Base-by-base conservation (phyloP, 140 eudicot genomes). In the Senecio squalidus region DNA sequence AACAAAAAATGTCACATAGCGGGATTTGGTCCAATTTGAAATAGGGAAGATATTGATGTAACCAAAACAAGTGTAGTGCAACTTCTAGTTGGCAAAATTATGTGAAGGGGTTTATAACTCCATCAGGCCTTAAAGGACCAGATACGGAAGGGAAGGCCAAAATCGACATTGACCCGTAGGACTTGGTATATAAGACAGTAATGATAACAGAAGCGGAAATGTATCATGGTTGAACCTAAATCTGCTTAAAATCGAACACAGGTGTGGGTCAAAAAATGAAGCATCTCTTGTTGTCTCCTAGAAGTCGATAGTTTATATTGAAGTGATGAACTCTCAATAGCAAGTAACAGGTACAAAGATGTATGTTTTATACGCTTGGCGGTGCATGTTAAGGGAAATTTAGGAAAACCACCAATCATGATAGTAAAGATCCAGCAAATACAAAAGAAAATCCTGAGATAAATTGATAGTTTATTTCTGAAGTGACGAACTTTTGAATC, bases 11-110 rank as follows among this genome's bases (percentile, higher is more conserved):
- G n/a, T n/a, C 5, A 45, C 9, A n/a, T 48, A 9, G 4, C 1
- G 33, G 23, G 27, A 53, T 46, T 69, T 49, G 66, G 47, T 63
- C 58, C 54, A 59, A 11, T 49, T 48, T 21, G 13, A 38, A 14
- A 20, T 41, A 29, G 46, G 64, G 17, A 57, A 47, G 14, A 45
- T 43, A 56, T 67, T 20, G 38, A 61, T 45, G 43, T 45, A 26
- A 43, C 29, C 26, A 26, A 23, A 60, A 44, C 53, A 25, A 13
- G 21, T 50, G 14, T 52, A 8, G 16, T 26, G 58, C 21, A 52
- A 27, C 23, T 26, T 25, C 58, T 50, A 50, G 34, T 50, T 2
- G 5, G 33, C 34, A 50, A 23, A 25, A 23, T 20, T 25, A 1
- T 13, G 34, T 23, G 21, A 25, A 6, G 7, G 30, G 11, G 1